Percentiles rank a stretch among this genome's conserved stretches.
phyloP scores from a whole-genome alignment of 495 filamentous ascomycete genomes.

The Neurospora tetrasperma region DNA sequence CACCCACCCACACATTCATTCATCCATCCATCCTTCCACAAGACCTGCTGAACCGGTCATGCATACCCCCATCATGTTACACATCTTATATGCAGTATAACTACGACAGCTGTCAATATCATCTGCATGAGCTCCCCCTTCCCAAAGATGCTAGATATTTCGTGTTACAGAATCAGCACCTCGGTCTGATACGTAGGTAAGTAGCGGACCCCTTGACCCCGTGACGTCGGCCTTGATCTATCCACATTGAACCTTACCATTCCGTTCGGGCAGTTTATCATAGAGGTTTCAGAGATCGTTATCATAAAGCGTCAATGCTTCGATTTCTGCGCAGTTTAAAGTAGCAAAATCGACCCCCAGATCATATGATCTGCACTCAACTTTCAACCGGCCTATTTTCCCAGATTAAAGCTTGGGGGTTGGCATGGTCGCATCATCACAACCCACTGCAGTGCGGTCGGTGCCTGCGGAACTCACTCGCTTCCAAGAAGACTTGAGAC shows the following conservation, averaged over 20 bases:
- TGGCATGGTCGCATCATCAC: background rate
- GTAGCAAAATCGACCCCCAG: conserved; percentile 24
- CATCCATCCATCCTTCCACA: background rate
- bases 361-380: conserved; percentile 37
- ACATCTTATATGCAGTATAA: background rate
- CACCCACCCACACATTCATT: background rate
- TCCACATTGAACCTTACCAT: background rate
- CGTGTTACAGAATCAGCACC: background rate
- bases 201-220: background rate
- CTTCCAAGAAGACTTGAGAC: conserved; percentile 11
- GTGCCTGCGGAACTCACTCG: conserved; percentile 7
- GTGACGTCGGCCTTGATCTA: background rate
- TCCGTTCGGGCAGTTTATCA: background rate
- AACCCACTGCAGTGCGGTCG: background rate
- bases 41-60: background rate
- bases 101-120: conserved; percentile 3
- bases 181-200: background rate
- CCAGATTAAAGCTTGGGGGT: conserved; percentile 19
- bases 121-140: background rate
- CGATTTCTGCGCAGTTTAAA: conserved; percentile 4
- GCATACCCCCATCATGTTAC: background rate
- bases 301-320: background rate
- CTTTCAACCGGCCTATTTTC: conserved; percentile 36
- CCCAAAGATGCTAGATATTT: background rate
- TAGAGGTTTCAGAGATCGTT: background rate